Conservation (phyloP, 345 rosid genomes). For the Aquilaria yunnanensis region DNA sequence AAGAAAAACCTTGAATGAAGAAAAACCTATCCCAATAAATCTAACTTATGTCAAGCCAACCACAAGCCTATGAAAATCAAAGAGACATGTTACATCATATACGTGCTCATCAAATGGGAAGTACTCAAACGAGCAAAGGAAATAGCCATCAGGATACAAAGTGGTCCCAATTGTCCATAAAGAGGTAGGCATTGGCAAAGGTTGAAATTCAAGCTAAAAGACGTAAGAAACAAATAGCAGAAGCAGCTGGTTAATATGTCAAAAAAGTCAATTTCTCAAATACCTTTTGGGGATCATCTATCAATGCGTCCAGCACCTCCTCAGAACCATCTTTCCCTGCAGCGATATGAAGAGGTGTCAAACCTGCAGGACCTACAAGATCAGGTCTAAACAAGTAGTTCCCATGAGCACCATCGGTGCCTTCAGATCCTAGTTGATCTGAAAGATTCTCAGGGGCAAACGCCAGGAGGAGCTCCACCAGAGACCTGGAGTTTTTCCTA, state of each 20-base stretch:
- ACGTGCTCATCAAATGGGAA: no score
- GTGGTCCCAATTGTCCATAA: no score
- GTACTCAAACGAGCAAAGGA: no score
- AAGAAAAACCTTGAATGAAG: no score
- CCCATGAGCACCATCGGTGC: slow-evolving; percentile 19
- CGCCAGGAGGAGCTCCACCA: slow-evolving; percentile 78
- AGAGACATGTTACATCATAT: no score
- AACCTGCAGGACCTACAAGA: slow-evolving; percentile 82
- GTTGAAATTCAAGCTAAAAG: slow-evolving; percentile 7
- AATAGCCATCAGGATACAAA: no score
- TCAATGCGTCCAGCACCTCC: slow-evolving; percentile 77
- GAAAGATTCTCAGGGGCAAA: slow-evolving; percentile 42
- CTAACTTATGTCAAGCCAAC: no score
- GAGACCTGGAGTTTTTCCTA: slow-evolving; percentile 75
- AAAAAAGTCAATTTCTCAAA: slow-evolving; percentile 13
- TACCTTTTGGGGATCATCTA: slow-evolving; percentile 88
- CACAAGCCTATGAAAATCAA: no score
- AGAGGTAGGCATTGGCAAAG: background rate
- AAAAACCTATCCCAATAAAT: no score
- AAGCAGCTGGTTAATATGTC: background rate
- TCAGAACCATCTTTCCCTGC: slow-evolving; percentile 99
- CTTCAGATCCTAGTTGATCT: slow-evolving; percentile 18
- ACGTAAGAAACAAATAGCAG: slow-evolving; percentile 1
- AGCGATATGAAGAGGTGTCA: slow-evolving; percentile 98
- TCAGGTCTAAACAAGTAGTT: slow-evolving; percentile 71